A percentile compares a stretch with the other conserved stretches of the same genome.
Evolutionary conservation across 768 basidiomycete genomes (phyloP).

Genomic region (Galerina marginata): DNA sequence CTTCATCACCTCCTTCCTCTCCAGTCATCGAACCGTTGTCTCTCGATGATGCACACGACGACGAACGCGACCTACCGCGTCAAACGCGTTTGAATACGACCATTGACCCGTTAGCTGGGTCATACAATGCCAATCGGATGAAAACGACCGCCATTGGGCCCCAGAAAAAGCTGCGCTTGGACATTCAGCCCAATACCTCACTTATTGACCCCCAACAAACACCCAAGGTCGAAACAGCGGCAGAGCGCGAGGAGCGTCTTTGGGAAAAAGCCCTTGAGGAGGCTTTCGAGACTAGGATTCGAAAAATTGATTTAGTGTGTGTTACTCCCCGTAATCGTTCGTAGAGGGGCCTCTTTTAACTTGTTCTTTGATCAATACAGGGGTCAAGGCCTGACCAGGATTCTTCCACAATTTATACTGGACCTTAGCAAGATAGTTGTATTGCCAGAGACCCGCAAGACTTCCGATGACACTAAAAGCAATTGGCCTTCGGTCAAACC

Average conservation of each 20-base stretch:
- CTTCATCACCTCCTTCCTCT: slow-evolving; percentile 57
- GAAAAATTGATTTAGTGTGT: slow-evolving; percentile 62
- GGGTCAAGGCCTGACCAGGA: slow-evolving; percentile 45
- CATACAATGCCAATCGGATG: slow-evolving; percentile 46
- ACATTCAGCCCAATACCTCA: slow-evolving; percentile 3
- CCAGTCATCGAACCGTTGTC: slow-evolving; percentile 33
- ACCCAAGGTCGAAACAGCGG: neutral
- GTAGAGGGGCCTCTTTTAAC: neutral
- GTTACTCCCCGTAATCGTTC: slow-evolving; percentile 17
- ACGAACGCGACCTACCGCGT: slow-evolving; percentile 13
- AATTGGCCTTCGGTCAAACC: neutral
- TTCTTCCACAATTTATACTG: slow-evolving; percentile 53
- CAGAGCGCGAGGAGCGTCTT: slow-evolving; percentile 7
- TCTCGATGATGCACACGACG: slow-evolving; percentile 28
- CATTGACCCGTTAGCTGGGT: slow-evolving; percentile 62
- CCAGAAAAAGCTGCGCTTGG: slow-evolving; percentile 30
- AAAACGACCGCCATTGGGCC: slow-evolving; percentile 20
- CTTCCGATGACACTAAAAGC: slow-evolving; percentile 4
- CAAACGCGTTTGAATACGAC: slow-evolving; percentile 15
- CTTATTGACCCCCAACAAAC: neutral
- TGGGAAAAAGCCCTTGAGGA: slow-evolving; percentile 27
- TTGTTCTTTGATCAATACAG: slow-evolving; percentile 28
- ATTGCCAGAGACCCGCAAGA: slow-evolving; percentile 31
- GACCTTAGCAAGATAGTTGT: slow-evolving; percentile 54
- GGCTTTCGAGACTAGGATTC: slow-evolving; percentile 53